Evolutionary conservation across 371 early-diverging fungal species (phyloP).

Genomic region (Mortierella polycephala): DNA sequence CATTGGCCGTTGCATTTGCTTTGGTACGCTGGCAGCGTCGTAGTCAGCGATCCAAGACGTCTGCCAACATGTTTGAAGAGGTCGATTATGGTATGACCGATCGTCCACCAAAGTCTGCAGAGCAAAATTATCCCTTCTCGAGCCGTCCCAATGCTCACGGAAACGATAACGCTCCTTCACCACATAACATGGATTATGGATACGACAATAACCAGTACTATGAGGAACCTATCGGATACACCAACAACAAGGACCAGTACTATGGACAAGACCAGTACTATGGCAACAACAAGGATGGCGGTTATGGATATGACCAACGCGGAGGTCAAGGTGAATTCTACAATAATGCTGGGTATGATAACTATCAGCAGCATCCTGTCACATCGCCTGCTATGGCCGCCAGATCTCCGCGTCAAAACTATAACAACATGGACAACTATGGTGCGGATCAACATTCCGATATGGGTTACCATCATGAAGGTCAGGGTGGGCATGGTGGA

Average conservation of each 20-base stretch:
- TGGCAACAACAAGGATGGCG: slow-evolving; percentile 19
- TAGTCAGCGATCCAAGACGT: slow-evolving; percentile 30
- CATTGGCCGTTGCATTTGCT: slow-evolving; percentile 31
- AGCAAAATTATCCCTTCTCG: slow-evolving; percentile 43
- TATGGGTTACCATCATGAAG: too few relatives aligned
- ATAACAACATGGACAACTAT: slow-evolving; percentile 1
- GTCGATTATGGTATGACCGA: slow-evolving; percentile 50
- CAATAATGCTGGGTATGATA: slow-evolving; percentile 32
- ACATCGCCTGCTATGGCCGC: slow-evolving; percentile 19
- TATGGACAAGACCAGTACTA: slow-evolving; percentile 36
- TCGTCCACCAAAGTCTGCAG: slow-evolving; percentile 18
- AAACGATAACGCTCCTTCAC: slow-evolving; percentile 13
- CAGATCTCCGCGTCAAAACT: slow-evolving; percentile 29
- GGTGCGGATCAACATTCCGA: too few relatives aligned
- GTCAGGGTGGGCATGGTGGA: too few relatives aligned
- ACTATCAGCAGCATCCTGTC: slow-evolving; percentile 23
- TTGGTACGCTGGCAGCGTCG: slow-evolving; percentile 46
- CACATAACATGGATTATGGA: slow-evolving; percentile 4
- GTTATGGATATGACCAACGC: slow-evolving; percentile 16
- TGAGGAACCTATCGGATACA: slow-evolving; percentile 42
- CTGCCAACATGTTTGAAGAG: slow-evolving; percentile 46
- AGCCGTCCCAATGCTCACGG: slow-evolving; percentile 44
- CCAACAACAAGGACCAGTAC: slow-evolving; percentile 27
- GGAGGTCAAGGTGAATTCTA: slow-evolving; percentile 24
- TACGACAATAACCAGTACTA: slow-evolving; percentile 36